Conservation (phyloP, 192 early-diverging fungal genomes). For the Thamnidium elegans region DNA sequence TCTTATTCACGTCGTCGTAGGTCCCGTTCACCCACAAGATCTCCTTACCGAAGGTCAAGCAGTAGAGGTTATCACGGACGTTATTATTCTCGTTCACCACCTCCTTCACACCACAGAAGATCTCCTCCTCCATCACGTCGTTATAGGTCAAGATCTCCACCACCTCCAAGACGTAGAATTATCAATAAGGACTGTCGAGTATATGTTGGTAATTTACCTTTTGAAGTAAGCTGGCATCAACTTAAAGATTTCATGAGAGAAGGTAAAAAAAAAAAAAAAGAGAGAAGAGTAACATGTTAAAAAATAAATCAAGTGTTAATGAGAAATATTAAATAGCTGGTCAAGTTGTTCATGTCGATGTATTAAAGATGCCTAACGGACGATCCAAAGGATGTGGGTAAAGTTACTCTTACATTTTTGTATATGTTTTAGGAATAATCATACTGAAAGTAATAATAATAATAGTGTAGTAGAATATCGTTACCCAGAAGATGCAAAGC, state of each 20-base stretch:
- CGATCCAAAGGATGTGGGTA: conserved; percentile 63
- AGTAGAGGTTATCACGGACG: conserved; percentile 1
- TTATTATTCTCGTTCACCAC: conserved; percentile 11
- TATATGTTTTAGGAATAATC: not conserved
- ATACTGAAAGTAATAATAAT: conserved; percentile 4
- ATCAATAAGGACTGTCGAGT: conserved; percentile 58
- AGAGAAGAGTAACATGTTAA: no score
- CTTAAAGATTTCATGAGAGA: conserved; percentile 82
- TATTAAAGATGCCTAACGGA: conserved; percentile 56
- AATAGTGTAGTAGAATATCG: conserved; percentile 76
- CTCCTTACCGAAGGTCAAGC: conserved; percentile 12
- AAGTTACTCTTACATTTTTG: not conserved
- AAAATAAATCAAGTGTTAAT: no score
- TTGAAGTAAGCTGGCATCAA: conserved; percentile 70
- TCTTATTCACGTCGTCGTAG: conserved; percentile 18
- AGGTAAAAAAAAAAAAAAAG: conserved; percentile 38
- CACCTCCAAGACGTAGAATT: conserved; percentile 11
- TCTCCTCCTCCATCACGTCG: conserved; percentile 19
- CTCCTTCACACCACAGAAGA: conserved; percentile 6
- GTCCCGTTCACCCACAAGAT: conserved; percentile 16
- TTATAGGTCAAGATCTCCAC: conserved; percentile 26
- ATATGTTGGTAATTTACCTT: conserved; percentile 82
- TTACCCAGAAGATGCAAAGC: conserved; percentile 70
- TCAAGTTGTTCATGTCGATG: conserved; percentile 73
- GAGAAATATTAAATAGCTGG: conserved; percentile 49